Evolutionary conservation across 2,329 filamentous ascomycete genomes (phyloP), one percentile per base, ranked within the genome.

Genomic region (Kalmusia sp.): DNA sequence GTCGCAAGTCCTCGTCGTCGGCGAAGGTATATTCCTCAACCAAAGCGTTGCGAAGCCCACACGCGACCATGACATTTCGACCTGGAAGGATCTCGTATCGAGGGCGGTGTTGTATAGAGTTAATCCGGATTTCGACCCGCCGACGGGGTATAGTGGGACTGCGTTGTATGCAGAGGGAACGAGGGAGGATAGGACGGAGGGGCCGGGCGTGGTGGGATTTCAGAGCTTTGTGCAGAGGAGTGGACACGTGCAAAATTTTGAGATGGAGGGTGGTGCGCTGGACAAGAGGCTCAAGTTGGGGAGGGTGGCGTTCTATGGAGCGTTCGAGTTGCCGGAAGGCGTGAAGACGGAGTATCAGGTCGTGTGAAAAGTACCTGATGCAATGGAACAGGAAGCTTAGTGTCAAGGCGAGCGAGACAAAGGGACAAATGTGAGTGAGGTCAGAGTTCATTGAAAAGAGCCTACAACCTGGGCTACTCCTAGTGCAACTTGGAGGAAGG

Each of bases 261-360:
- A 59, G 3, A 58, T 64, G 60, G 57, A 63, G 30, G 59, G 58
- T 14, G 51, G 40, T 8, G 43, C 50, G 2, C 21, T 66, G 12
- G 57, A 60, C 9, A 38, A 49, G 14, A 48, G 59, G 22, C 51
- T 66, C 38, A 55, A 53, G n/a, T 7, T 48, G 6, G 63, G 63
- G 0, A 51, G 58, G 30, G 53, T 66, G 1, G 61, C 61, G 6
- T 66, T 64, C 25, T 64, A 66, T 49, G 62, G 60, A 1, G 62
- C 63, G 9, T 64, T 64, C 43, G 45, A 59, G 37, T 54, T 62
- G 2, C 63, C 63, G 1, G 59, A 59, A n/a, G 57, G 52, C 46
- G n/a, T 65, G 45, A 60, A 49, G 22, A 31, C 31, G n/a, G 50
- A 55, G 19, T 62, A 58, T 34, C 44, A 14, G 1, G 55, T 65